Evolutionary conservation across 2,329 filamentous ascomycete genomes (phyloP).

Genomic region (Clonostachys sp.): DNA sequence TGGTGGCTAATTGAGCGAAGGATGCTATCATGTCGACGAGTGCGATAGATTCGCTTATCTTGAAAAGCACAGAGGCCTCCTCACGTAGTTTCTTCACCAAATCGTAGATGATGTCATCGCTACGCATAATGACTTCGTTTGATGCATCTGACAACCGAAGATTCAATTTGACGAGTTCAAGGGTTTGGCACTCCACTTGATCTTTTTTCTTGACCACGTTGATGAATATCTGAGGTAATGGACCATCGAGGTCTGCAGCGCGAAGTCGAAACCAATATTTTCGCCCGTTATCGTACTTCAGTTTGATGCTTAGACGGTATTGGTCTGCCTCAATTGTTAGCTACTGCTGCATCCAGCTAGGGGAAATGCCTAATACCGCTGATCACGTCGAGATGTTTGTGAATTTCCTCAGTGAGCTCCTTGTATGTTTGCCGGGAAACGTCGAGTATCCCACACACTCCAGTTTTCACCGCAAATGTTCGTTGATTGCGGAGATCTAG

Average conservation of each 20-base stretch:
- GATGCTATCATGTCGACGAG: constrained; percentile 81
- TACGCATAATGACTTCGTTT: constrained; percentile 78
- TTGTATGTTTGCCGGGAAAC: constrained; percentile 87
- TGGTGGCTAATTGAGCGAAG: constrained; percentile 71
- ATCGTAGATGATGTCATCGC: constrained; percentile 69
- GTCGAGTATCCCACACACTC: constrained; percentile 81
- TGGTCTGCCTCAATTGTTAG: constrained; percentile 2
- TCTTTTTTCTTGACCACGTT: constrained; percentile 71
- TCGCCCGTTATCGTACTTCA: constrained; percentile 73
- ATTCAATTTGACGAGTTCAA: constrained; percentile 79
- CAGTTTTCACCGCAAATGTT: constrained; percentile 83
- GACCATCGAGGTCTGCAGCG: constrained; percentile 55
- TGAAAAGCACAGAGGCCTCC: constrained; percentile 71
- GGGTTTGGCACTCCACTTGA: constrained; percentile 81
- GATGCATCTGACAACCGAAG: constrained; percentile 74
- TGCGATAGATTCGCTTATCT: constrained; percentile 79
- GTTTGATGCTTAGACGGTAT: constrained; percentile 4
- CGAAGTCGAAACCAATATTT: constrained; percentile 75
- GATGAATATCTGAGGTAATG: constrained; percentile 67
- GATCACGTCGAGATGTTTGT: constrained; percentile 64
- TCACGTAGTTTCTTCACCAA: constrained; percentile 69
- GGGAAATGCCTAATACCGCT: constrained; percentile 42
- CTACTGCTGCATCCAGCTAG: no score
- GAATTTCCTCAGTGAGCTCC: constrained; percentile 75
- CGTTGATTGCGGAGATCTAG: constrained; percentile 86